These are phyloP conservation scores for Pterula multifida DNA, from an alignment of 1,284 basidiomycete species.

Conservation along the genomic window DNA sequence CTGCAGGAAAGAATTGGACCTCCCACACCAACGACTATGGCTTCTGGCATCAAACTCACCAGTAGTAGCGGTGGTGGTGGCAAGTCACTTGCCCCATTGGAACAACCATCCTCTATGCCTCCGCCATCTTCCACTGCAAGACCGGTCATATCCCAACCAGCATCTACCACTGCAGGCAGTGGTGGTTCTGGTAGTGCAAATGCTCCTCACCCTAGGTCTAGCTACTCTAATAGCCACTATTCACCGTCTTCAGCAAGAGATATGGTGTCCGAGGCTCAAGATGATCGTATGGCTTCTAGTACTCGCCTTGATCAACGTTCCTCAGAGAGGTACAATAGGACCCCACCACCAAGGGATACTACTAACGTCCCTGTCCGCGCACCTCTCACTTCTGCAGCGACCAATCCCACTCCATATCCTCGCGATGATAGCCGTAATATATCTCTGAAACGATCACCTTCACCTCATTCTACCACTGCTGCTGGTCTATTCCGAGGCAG, in stretches of 20 bases:
- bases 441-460: not conserved
- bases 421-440: not conserved
- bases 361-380: not conserved
- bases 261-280: not conserved
- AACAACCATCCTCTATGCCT: not conserved
- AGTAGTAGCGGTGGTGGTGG: not conserved
- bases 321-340: not conserved
- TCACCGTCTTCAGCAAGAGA: not conserved
- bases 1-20: constrained; percentile 1
- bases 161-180: not conserved
- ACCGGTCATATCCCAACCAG: not conserved
- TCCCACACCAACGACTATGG: not conserved
- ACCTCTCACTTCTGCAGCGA: not conserved
- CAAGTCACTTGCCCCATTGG: not conserved
- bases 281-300: not conserved
- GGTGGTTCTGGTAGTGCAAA: not conserved
- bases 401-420: not conserved
- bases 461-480: not conserved
- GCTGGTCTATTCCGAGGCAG: not conserved
- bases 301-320: not conserved
- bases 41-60: not conserved
- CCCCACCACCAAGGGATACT: not conserved
- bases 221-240: not conserved
- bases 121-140: not conserved
- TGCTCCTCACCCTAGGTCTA: not conserved